Evolutionary conservation across 176 grass and related monocot species (phyloP).

Genomic region (Typha latifolia): DNA sequence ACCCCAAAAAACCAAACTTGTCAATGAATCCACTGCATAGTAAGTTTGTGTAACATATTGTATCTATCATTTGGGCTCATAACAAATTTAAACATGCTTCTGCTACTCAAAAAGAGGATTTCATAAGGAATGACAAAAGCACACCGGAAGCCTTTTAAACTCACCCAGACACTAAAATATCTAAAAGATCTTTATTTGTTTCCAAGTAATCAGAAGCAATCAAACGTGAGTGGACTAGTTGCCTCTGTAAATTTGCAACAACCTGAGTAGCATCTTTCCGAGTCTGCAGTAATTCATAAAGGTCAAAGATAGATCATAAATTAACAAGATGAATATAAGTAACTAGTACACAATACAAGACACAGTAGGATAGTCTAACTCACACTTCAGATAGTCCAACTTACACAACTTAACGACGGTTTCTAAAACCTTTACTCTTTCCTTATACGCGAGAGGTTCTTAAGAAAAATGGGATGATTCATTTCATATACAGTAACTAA

Average conservation of each 20-base stretch:
- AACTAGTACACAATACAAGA: constrained; percentile 1
- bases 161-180: constrained; percentile 44
- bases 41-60: too few species aligned
- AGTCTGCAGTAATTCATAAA: constrained; percentile 39
- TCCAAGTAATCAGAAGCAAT: constrained; percentile 56
- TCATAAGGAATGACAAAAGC: background rate
- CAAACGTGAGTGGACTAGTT: constrained; percentile 46
- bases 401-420: background rate
- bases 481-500: constrained; percentile 1
- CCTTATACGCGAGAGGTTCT: background rate
- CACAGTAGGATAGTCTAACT: background rate
- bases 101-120: background rate
- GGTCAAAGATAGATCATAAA: constrained; percentile 6
- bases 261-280: constrained; percentile 70
- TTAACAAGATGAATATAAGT: constrained; percentile 8
- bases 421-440: background rate
- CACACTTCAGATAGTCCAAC: background rate
- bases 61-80: too few species aligned
- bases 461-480: too few species aligned
- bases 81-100: too few species aligned
- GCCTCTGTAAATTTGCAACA: constrained; percentile 53
- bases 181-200: constrained; percentile 49
- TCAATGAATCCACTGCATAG: too few species aligned
- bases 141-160: background rate
- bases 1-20: too few species aligned